Conservation (phyloP, 2,329 filamentous ascomycete genomes). For the Pseudocercospora macadamiae region DNA sequence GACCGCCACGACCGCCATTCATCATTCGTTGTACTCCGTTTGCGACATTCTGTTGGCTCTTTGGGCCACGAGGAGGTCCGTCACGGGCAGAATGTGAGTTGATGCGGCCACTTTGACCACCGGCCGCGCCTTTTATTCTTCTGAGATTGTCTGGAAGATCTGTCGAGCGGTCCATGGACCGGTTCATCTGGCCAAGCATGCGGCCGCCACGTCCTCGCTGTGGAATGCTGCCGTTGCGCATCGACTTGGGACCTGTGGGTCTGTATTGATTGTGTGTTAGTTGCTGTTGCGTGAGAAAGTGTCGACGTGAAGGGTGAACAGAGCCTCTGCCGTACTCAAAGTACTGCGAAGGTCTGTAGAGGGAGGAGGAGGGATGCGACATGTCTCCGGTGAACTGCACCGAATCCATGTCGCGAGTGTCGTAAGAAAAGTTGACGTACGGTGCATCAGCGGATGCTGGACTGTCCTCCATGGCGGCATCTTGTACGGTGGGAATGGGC, state of each 20-base stretch:
- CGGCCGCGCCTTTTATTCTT: slow-evolving; percentile 70
- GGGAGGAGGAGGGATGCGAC: slow-evolving; percentile 1
- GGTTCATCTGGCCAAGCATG: slow-evolving; percentile 73
- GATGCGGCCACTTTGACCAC: slow-evolving; percentile 72
- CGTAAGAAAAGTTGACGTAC: slow-evolving; percentile 39
- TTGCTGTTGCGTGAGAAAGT: slow-evolving; percentile 14
- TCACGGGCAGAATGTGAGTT: slow-evolving; percentile 71
- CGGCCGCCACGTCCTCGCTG: slow-evolving; percentile 69
- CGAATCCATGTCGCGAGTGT: neutral
- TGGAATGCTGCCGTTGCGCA: slow-evolving; percentile 70
- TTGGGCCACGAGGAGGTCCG: slow-evolving; percentile 67
- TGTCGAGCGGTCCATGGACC: slow-evolving; percentile 74
- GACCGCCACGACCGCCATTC: slow-evolving; percentile 32
- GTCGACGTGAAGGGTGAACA: neutral
- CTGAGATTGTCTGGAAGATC: slow-evolving; percentile 71
- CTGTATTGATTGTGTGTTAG: slow-evolving; percentile 51
- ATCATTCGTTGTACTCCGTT: slow-evolving; percentile 46
- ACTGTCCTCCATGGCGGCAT: slow-evolving; percentile 73
- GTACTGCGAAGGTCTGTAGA: slow-evolving; percentile 9
- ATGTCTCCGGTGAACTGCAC: slow-evolving; percentile 4
- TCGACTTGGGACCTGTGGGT: slow-evolving; percentile 91
- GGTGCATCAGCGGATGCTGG: slow-evolving; percentile 43
- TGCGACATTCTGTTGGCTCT: slow-evolving; percentile 51
- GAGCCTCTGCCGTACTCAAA: slow-evolving; percentile 2
- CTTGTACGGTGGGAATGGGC: slow-evolving; percentile 46